Evolutionary conservation across 2,329 filamentous ascomycete genomes (phyloP).

Genomic region (Fusarium penzigii): DNA sequence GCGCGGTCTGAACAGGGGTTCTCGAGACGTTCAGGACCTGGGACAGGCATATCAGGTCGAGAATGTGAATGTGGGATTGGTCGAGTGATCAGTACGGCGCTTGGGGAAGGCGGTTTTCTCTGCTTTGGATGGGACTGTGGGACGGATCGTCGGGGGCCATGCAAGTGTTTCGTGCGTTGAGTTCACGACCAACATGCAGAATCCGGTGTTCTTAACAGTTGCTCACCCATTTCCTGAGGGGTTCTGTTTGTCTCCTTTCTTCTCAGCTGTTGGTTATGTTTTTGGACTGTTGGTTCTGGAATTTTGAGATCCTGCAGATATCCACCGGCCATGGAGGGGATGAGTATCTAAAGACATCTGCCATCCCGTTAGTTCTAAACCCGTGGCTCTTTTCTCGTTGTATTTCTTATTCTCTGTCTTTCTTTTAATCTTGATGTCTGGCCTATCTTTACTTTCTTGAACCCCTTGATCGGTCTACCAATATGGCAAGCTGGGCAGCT

Average conservation of each 20-base stretch:
- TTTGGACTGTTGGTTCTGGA: neutral
- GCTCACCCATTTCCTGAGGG: neutral
- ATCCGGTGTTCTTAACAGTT: neutral
- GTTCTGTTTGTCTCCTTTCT: neutral
- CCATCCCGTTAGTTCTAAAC: neutral
- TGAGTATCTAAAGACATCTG: neutral
- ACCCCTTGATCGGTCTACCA: neutral
- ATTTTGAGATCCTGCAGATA: neutral
- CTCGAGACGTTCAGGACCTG: neutral
- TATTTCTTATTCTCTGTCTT: neutral
- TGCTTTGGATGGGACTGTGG: neutral
- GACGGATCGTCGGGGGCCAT: neutral
- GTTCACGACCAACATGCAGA: neutral
- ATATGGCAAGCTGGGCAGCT: constrained; percentile 21
- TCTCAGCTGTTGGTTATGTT: neutral
- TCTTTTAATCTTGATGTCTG: constrained; percentile 4
- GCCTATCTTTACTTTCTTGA: constrained; percentile 1
- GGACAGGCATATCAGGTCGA: neutral
- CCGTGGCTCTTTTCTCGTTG: neutral
- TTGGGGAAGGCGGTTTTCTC: neutral
- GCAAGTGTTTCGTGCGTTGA: neutral
- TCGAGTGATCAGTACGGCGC: neutral
- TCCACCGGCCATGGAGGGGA: neutral
- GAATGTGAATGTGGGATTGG: neutral
- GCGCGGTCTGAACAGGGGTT: neutral